phyloP scores from a whole-genome alignment of 441 rosid species.

The Dalechampia spathulata region DNA sequence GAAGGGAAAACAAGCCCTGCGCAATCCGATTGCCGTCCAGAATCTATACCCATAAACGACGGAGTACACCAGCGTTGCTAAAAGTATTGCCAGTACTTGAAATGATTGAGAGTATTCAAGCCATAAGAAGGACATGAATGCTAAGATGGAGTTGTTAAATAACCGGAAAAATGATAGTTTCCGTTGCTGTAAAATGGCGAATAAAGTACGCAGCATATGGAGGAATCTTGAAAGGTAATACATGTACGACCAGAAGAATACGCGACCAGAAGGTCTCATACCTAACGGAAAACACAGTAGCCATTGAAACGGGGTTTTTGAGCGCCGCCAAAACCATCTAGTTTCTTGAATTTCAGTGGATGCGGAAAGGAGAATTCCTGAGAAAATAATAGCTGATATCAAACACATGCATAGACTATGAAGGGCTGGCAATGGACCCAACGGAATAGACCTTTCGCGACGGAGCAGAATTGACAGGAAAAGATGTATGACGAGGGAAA shows the following conservation, averaged over 20 bases:
- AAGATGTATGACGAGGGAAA: slow-evolving; percentile 38
- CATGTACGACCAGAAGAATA: slow-evolving; percentile 87
- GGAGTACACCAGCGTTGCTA: slow-evolving; percentile 54
- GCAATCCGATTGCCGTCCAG: slow-evolving; percentile 80
- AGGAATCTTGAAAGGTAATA: slow-evolving; percentile 76
- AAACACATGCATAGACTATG: slow-evolving; percentile 68
- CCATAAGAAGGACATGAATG: slow-evolving; percentile 69
- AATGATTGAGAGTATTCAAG: slow-evolving; percentile 84
- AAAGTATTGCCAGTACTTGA: slow-evolving; percentile 64
- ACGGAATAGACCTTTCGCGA: slow-evolving; percentile 34
- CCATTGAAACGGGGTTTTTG: slow-evolving; percentile 76
- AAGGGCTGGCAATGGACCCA: slow-evolving; percentile 66
- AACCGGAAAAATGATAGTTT: slow-evolving; percentile 50
- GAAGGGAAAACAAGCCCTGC: slow-evolving; percentile 53
- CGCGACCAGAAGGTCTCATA: slow-evolving; percentile 83
- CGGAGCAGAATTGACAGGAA: slow-evolving; percentile 33
- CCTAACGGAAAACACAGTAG: slow-evolving; percentile 88
- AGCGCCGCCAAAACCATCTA: slow-evolving; percentile 71
- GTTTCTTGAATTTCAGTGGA: slow-evolving; percentile 72
- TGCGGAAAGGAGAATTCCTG: slow-evolving; percentile 69
- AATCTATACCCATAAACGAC: slow-evolving; percentile 76
- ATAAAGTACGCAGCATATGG: slow-evolving; percentile 62
- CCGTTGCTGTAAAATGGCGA: slow-evolving; percentile 41
- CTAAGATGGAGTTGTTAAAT: slow-evolving; percentile 44
- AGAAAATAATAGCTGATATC: slow-evolving; percentile 54